Evolutionary conservation across 2,329 filamentous ascomycete species (phyloP).

Genomic region (Tolypocladium ovalisporum): DNA sequence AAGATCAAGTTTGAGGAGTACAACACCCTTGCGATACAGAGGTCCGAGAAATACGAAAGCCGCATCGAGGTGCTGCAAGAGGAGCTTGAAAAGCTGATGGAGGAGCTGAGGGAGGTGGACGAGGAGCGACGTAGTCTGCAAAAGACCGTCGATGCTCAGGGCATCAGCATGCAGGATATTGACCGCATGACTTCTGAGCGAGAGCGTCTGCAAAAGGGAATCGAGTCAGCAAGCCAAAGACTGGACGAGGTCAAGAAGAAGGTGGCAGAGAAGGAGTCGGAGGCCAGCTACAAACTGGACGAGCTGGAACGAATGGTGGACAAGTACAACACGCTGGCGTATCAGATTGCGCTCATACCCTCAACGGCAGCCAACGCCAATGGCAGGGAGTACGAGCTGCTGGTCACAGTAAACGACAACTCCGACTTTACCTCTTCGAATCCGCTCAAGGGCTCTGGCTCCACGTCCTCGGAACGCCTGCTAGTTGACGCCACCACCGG

Average conservation of each 20-base stretch:
- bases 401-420: conserved; percentile 67
- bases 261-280: conserved; percentile 77
- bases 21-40: conserved; percentile 71
- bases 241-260: conserved; percentile 79
- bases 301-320: conserved; percentile 87
- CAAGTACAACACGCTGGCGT: conserved; percentile 86
- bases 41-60: conserved; percentile 79
- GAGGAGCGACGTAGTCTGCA: conserved; percentile 73
- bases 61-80: conserved; percentile 75
- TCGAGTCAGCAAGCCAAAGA: conserved; percentile 64
- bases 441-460: conserved; percentile 28
- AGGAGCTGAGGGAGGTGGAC: conserved; percentile 69
- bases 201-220: conserved; percentile 80
- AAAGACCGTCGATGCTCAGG: conserved; percentile 79
- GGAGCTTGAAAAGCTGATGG: conserved; percentile 68
- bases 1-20: conserved; percentile 93
- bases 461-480: conserved; percentile 55
- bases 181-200: conserved; percentile 97
- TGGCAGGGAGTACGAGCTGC: conserved; percentile 74
- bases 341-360: conserved; percentile 87
- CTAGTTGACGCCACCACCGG: conserved; percentile 73
- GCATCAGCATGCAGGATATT: conserved; percentile 95
- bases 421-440: conserved; percentile 64
- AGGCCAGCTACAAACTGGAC: conserved; percentile 76
- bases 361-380: conserved; percentile 75